Base-by-base conservation (phyloP, 1,284 basidiomycete genomes). In the Lentinus polychrous region DNA sequence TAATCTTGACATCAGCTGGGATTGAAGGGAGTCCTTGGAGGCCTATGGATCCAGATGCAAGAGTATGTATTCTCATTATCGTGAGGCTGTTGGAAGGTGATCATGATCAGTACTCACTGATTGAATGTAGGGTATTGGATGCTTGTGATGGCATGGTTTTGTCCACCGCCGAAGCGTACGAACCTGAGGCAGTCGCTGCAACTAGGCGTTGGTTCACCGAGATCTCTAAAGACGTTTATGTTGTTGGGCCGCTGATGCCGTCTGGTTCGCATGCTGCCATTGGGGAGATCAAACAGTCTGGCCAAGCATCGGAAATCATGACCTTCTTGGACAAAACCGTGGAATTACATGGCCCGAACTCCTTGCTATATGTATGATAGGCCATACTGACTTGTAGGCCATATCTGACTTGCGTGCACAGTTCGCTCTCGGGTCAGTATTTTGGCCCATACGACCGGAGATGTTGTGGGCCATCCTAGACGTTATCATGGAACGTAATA, bases 351-450 rank as follows among this genome's bases (percentile, higher is more conserved):
- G 46, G 46, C 8, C 18, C 38, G 12, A 31, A 35, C 2, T 41
- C 37, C 4, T 7, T 42, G 38, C n/a, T 48, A 15, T 48, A 41
- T 42, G 46, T 42, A 17, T 36, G 46, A n/a, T n/a, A n/a, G n/a
- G n/a, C n/a, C n/a, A n/a, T n/a, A n/a, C n/a, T n/a, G n/a, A 34
- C n/a, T 10, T 17, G 8, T 31, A 7, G 8, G n/a, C 11, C 14
- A 14, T n/a, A 15, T 37, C 14, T 48, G 40, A n/a, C 40, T 42
- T 23, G 8, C 7, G 17, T 37, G n/a, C 8, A 7, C 41, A 48
- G 46, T 41, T 48, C 17, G 18, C 46, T 3, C 41, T 48, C 23
- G 46, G 46, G n/a, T 41, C 46, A 12, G 2, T 22, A 2, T 48
- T 22, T 17, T 48, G 46, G 46, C 46, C 46, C 12, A 18, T 38